A percentile compares a stretch with the other conserved stretches of the same genome.
These are phyloP conservation scores for Teunomyces lycoperdinae DNA, from an alignment of 805 yeast species.

Conservation along the genomic window DNA sequence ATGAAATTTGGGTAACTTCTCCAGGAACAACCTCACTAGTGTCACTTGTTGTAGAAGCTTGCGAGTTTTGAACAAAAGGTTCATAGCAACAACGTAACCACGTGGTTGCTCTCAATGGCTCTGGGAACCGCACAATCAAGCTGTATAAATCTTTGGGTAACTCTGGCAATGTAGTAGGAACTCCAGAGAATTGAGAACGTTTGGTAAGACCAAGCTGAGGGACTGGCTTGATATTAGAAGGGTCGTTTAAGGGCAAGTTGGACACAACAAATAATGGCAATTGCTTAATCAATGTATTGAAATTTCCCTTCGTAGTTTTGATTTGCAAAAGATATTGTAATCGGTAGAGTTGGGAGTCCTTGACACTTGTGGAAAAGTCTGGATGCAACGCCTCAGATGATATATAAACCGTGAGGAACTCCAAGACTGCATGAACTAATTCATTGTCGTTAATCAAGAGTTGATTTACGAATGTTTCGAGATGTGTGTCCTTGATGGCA, in stretches of 20 bases:
- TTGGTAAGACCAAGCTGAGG: slow-evolving; percentile 41
- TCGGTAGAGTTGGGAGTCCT: slow-evolving; percentile 32
- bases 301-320: slow-evolving; percentile 45
- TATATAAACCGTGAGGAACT: slow-evolving; percentile 77
- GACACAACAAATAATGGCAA: slow-evolving; percentile 55
- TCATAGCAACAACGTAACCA: slow-evolving; percentile 94
- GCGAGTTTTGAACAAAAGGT: slow-evolving; percentile 44
- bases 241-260: slow-evolving; percentile 35
- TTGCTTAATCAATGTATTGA: slow-evolving; percentile 52
- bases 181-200: slow-evolving; percentile 45
- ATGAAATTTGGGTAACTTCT: slow-evolving; percentile 90
- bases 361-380: slow-evolving; percentile 23
- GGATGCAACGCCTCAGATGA: slow-evolving; percentile 53
- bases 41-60: slow-evolving; percentile 7
- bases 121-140: slow-evolving; percentile 64
- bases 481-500: slow-evolving; percentile 30
- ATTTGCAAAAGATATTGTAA: slow-evolving; percentile 53
- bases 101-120: slow-evolving; percentile 87
- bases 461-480: slow-evolving; percentile 56
- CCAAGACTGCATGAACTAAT: slow-evolving; percentile 68
- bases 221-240: slow-evolving; percentile 19
- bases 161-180: slow-evolving; percentile 65
- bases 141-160: slow-evolving; percentile 53
- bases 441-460: slow-evolving; percentile 70
- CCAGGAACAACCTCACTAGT: slow-evolving; percentile 41